Percentiles rank a stretch among this genome's conserved stretches.
phyloP scores from a whole-genome alignment of 257 asterid species.

The Scutellaria baicalensis region DNA sequence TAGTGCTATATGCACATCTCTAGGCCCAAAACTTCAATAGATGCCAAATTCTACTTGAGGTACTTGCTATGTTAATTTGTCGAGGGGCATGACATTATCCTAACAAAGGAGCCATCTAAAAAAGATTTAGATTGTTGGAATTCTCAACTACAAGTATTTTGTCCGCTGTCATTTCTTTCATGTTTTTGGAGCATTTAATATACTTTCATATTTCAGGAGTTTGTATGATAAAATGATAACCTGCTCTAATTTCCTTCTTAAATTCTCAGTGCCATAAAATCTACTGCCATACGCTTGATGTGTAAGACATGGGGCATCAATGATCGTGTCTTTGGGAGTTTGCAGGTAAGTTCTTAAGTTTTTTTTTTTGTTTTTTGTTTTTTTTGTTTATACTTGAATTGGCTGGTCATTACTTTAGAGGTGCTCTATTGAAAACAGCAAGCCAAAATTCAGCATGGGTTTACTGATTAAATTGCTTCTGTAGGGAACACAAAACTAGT shows the following conservation, averaged over 20 bases:
- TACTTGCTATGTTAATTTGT: background rate
- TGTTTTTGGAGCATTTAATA: background rate
- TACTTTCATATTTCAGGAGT: background rate
- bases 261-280: slow-evolving; percentile 54
- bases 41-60: background rate
- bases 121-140: background rate
- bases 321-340: slow-evolving; percentile 80
- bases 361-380: slow-evolving; percentile 1
- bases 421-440: background rate
- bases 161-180: background rate
- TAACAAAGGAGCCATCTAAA: background rate
- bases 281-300: slow-evolving; percentile 79
- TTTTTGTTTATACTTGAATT: background rate
- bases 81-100: background rate
- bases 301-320: slow-evolving; percentile 95
- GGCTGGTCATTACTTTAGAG: slow-evolving; percentile 7
- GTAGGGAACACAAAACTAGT: background rate
- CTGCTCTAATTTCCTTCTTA: slow-evolving; percentile 12
- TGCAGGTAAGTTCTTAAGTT: slow-evolving; percentile 61
- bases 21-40: background rate
- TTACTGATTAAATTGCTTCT: background rate
- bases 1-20: background rate
- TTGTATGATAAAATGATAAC: background rate
- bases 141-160: background rate
- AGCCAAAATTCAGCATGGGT: background rate